Base-by-base conservation (phyloP, 495 filamentous ascomycete genomes). In the Evernia prunastri region DNA sequence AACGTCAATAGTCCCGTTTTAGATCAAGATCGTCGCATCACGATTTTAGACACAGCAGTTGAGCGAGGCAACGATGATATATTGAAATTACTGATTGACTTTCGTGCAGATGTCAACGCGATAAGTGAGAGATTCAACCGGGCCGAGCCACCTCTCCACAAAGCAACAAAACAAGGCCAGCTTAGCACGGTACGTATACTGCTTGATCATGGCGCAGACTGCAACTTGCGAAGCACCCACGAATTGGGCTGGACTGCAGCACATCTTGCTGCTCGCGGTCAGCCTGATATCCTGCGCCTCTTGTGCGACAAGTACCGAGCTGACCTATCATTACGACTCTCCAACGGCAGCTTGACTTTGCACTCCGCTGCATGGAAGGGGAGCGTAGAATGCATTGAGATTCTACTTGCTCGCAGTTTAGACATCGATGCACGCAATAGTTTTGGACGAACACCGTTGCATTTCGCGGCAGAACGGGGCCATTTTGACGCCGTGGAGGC, bases 351-450 rank as follows among this genome's bases (percentile, higher is more conserved):
- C 27, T 20, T 47, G 17, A 13, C 59, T 23, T 11, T 61, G 15
- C 59, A 61, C 18, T 45, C 59, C 6, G 43, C 59, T 27, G 59
- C 59, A 15, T 36, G 23, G 25, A 35, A 15, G 13, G 27, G 33
- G n/a, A 45, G 17, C 36, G 42, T 25, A 36, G 17, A 49, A 18
- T 43, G 20, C 31, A 61, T 61, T 25, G 33, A 49, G 15, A 53
- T 49, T 23, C 47, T 61, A 15, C 25, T 74, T 67, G 62, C 69
- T 57, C 69, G 75, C 77, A 63, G 77, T 73, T 58, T 78, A 75
- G 67, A 80, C 77, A 42, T 76, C 69, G 45, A 79, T 74, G 29
- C 43, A 11, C 23, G 42, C 27, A 61, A 61, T 53, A 7, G 25
- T 29, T 25, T 20, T 37, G 43, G 43, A 39, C 31, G 59, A 37